Conservation (phyloP, 306 rosid genomes). For the Acacia acuminata region DNA sequence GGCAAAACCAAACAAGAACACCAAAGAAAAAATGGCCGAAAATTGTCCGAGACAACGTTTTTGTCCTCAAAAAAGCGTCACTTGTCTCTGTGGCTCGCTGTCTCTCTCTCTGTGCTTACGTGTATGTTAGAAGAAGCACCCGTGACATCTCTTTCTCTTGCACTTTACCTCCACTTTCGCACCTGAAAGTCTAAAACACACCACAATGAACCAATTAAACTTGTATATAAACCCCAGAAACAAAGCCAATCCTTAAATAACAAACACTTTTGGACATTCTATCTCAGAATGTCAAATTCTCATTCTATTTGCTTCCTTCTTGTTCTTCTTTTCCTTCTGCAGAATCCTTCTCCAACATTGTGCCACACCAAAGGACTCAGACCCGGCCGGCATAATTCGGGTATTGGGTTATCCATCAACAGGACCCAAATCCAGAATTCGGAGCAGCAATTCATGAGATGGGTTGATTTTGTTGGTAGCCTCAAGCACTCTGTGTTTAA, state of each 20-base stretch:
- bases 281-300: slow-evolving; percentile 47
- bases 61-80: slow-evolving; percentile 44
- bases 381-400: slow-evolving; percentile 36
- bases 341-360: slow-evolving; percentile 38
- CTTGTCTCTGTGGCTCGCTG: slow-evolving; percentile 45
- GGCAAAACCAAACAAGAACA: slow-evolving; percentile 64
- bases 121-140: slow-evolving; percentile 57
- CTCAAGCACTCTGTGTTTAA: slow-evolving; percentile 79
- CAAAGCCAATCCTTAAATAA: slow-evolving; percentile 17
- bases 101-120: slow-evolving; percentile 22
- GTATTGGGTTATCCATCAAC: slow-evolving; percentile 36
- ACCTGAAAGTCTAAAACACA: slow-evolving; percentile 30
- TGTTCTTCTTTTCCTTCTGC: slow-evolving; percentile 44
- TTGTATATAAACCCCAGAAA: slow-evolving; percentile 28
- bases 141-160: slow-evolving; percentile 66
- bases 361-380: slow-evolving; percentile 70
- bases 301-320: slow-evolving; percentile 37
- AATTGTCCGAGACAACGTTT: slow-evolving; percentile 29
- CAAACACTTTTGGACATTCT: background rate
- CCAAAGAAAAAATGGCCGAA: slow-evolving; percentile 39
- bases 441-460: slow-evolving; percentile 86
- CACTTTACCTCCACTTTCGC: slow-evolving; percentile 56
- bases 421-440: slow-evolving; percentile 66
- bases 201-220: slow-evolving; percentile 20
- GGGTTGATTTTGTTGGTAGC: slow-evolving; percentile 85